Conservation (phyloP, 208 protist genomes). For the Leishmania amazonensis region DNA sequence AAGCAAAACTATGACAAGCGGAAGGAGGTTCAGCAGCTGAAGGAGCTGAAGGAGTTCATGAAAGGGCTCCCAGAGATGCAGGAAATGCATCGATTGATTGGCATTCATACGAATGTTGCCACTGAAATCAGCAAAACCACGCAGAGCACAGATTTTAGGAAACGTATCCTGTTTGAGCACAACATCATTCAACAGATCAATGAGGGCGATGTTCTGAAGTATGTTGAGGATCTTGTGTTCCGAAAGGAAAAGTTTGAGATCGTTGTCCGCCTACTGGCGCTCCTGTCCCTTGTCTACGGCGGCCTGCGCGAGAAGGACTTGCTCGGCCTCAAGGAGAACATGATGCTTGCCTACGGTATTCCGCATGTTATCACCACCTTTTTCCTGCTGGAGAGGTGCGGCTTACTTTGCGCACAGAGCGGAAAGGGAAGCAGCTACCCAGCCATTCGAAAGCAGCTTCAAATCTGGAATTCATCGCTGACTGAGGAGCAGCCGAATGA, state of each 20-base stretch:
- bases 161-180: constrained; percentile 74
- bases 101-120: constrained; percentile 80
- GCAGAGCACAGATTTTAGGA: constrained; percentile 65
- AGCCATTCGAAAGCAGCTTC: constrained; percentile 55
- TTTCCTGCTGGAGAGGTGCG: constrained; percentile 58
- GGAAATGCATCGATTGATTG: constrained; percentile 79
- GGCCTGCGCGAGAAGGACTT: constrained; percentile 77
- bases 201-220: constrained; percentile 72
- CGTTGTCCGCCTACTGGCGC: constrained; percentile 76
- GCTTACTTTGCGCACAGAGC: constrained; percentile 49
- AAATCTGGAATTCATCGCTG: constrained; percentile 56
- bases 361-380: constrained; percentile 69
- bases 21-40: constrained; percentile 84
- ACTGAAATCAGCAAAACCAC: constrained; percentile 78
- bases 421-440: constrained; percentile 52
- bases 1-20: constrained; percentile 89
- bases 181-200: constrained; percentile 73
- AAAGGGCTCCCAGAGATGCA: constrained; percentile 85
- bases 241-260: constrained; percentile 51
- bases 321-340: constrained; percentile 62
- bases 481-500: constrained; percentile 72
- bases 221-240: constrained; percentile 86
- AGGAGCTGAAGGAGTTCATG: constrained; percentile 91
- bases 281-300: constrained; percentile 85
- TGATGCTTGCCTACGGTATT: constrained; percentile 90